These are phyloP conservation scores for Candolleomyces efflorescens DNA, from an alignment of 768 basidiomycete species.

Conservation along the genomic window DNA sequence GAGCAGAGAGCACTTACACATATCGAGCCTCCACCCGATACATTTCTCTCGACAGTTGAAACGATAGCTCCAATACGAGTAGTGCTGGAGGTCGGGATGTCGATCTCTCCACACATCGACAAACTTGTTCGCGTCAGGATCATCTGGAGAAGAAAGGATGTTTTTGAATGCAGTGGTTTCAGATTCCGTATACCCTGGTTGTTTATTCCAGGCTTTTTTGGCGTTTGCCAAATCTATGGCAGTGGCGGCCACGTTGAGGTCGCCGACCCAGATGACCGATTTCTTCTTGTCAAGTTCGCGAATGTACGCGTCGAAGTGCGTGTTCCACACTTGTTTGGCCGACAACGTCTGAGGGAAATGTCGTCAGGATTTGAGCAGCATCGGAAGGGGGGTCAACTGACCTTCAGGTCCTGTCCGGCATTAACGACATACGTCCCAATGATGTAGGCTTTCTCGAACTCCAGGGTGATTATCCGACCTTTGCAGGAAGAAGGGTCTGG, in stretches of 20 bases:
- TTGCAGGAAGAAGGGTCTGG: slow-evolving; percentile 60
- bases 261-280: slow-evolving; percentile 85
- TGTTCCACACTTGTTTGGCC: slow-evolving; percentile 75
- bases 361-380: neutral
- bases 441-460: slow-evolving; percentile 66
- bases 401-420: slow-evolving; percentile 75
- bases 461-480: slow-evolving; percentile 78
- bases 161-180: slow-evolving; percentile 74
- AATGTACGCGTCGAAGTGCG: slow-evolving; percentile 70
- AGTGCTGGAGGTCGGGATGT: slow-evolving; percentile 67
- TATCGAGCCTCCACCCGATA: slow-evolving; percentile 85
- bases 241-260: slow-evolving; percentile 84
- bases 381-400: slow-evolving; percentile 17
- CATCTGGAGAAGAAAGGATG: slow-evolving; percentile 53
- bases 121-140: slow-evolving; percentile 43
- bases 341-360: slow-evolving; percentile 56
- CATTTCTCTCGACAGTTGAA: slow-evolving; percentile 79
- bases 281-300: slow-evolving; percentile 71
- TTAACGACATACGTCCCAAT: slow-evolving; percentile 85
- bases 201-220: slow-evolving; percentile 83
- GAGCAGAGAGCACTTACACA: slow-evolving; percentile 48
- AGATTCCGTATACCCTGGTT: slow-evolving; percentile 77
- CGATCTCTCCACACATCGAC: slow-evolving; percentile 77
- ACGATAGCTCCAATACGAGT: slow-evolving; percentile 82
- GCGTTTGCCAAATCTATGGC: slow-evolving; percentile 69